Evolutionary conservation across 257 asterid species (phyloP).

Genomic region (Rhazya stricta): DNA sequence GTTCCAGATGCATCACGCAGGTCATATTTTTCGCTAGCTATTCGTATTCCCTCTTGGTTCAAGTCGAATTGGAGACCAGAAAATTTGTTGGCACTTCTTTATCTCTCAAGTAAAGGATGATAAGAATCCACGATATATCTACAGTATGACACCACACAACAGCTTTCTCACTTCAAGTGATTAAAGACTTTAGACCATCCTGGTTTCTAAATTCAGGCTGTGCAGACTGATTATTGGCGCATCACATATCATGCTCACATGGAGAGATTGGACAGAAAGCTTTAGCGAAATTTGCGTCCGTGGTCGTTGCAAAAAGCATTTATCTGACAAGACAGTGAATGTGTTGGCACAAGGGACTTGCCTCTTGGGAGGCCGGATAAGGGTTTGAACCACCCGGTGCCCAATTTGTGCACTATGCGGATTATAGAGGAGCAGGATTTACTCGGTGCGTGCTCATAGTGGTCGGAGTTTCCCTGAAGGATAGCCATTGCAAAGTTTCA

Average conservation of each 20-base stretch:
- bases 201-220: neutral
- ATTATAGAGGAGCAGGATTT: too few species aligned
- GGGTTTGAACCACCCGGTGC: too few species aligned
- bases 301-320: too few species aligned
- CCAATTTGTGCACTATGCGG: too few species aligned
- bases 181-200: constrained; percentile 3
- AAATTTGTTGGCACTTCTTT: neutral
- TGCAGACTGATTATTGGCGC: neutral
- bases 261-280: neutral
- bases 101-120: constrained; percentile 2
- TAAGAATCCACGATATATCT: neutral
- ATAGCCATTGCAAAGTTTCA: too few species aligned
- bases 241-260: neutral
- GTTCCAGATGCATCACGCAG: neutral
- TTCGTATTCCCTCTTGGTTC: neutral
- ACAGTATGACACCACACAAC: neutral
- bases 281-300: neutral
- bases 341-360: too few species aligned
- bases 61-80: neutral
- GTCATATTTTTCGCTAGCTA: neutral
- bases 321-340: too few species aligned
- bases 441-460: too few species aligned
- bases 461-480: too few species aligned
- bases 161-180: neutral
- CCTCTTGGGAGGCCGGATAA: too few species aligned